Conservation (phyloP, 345 rosid species). For the Hypericum perforatum region DNA sequence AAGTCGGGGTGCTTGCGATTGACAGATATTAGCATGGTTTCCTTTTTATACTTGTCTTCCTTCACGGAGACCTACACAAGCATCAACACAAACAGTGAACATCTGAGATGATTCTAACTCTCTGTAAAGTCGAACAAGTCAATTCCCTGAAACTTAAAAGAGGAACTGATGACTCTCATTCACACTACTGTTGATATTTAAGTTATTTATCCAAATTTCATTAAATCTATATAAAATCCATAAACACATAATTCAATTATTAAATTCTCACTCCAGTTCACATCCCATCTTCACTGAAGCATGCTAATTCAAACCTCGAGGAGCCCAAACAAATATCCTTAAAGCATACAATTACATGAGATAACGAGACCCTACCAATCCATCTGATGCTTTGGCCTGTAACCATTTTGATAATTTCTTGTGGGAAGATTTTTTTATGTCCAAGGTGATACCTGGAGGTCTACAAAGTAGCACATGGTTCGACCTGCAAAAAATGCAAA, state of each 20-base stretch:
- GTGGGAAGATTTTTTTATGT: constrained; percentile 85
- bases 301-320: too few species aligned
- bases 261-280: too few species aligned
- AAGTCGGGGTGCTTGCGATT: constrained; percentile 61
- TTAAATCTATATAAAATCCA: too few species aligned
- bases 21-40: constrained; percentile 47
- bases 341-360: not conserved
- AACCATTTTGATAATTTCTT: constrained; percentile 95
- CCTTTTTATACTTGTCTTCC: constrained; percentile 90
- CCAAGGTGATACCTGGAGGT: constrained; percentile 67
- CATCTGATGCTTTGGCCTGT: constrained; percentile 69
- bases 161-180: too few species aligned
- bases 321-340: too few species aligned
- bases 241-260: too few species aligned
- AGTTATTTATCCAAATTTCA: too few species aligned
- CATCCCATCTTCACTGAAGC: too few species aligned
- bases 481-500: constrained; percentile 70
- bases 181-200: too few species aligned
- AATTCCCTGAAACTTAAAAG: too few species aligned
- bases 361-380: constrained; percentile 45
- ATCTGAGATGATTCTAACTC: not conserved
- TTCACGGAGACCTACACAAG: constrained; percentile 36
- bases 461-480: constrained; percentile 83
- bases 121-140: not conserved
- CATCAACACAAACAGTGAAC: not conserved